phyloP scores from a whole-genome alignment of 805 yeast species.

The Yarrowia osloensis region DNA sequence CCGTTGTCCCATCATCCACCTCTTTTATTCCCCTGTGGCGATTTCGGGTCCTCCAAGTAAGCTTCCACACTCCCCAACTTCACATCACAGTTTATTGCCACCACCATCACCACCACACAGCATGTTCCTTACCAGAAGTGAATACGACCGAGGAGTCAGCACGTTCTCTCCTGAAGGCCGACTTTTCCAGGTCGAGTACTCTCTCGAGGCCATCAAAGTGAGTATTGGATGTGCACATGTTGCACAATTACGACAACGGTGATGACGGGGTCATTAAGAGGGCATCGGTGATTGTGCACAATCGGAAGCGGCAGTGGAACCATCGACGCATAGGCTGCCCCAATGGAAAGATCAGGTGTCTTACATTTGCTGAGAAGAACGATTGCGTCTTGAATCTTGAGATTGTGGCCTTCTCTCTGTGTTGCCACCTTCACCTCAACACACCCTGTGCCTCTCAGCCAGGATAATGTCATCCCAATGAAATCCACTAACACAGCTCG shows the following conservation, averaged over 20 bases:
- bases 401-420: not conserved
- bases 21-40: not conserved
- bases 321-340: not conserved
- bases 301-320: not conserved
- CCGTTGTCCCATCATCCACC: no score
- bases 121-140: constrained; percentile 99
- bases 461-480: not conserved
- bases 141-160: constrained; percentile 97
- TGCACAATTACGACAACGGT: not conserved
- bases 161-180: constrained; percentile 99
- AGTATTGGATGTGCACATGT: not conserved
- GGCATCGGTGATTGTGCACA: not conserved
- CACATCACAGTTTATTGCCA: constrained; percentile 17
- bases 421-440: not conserved
- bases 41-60: not conserved
- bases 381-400: not conserved
- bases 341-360: not conserved
- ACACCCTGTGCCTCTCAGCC: constrained; percentile 1
- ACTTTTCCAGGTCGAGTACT: constrained; percentile 95
- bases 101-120: constrained; percentile 30
- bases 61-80: constrained; percentile 19
- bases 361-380: not conserved
- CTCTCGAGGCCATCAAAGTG: constrained; percentile 83
- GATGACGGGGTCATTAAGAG: not conserved
- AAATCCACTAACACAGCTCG: constrained; percentile 47